phyloP scores from a whole-genome alignment of 345 rosid species.

The Erysimum cheiranthoides region DNA sequence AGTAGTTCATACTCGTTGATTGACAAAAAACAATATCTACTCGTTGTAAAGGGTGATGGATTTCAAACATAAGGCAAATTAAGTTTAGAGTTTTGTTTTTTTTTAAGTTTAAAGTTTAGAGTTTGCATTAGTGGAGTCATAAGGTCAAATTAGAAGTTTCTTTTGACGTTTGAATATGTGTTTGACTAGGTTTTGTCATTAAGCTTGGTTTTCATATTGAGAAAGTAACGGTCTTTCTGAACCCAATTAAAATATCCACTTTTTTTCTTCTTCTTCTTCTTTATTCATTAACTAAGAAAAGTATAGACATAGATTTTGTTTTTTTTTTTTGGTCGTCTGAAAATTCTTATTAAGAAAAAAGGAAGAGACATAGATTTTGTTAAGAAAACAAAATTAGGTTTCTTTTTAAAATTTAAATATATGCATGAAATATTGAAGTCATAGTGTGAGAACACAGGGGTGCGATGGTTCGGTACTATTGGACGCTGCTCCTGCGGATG shows the following conservation, averaged over 20 bases:
- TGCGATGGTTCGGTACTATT: constrained; percentile 64
- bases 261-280: not conserved
- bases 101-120: no score
- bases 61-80: not conserved
- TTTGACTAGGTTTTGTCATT: constrained; percentile 1
- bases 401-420: not conserved
- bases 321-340: no score
- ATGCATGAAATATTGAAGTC: not conserved
- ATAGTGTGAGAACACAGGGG: constrained; percentile 45
- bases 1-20: not conserved
- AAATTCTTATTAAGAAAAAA: no score
- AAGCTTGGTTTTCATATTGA: constrained; percentile 23
- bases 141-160: not conserved
- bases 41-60: constrained; percentile 8
- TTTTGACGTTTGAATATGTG: not conserved
- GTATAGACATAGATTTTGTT: not conserved
- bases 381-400: not conserved
- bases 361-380: no score
- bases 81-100: not conserved
- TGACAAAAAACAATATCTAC: not conserved
- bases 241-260: not conserved
- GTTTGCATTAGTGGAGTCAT: not conserved
- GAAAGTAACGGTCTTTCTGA: constrained; percentile 25
- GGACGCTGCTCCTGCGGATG: constrained; percentile 48
- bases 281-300: constrained; percentile 12